Conservation (phyloP, 805 yeast species). For the Saccharomycopsis malanga region DNA sequence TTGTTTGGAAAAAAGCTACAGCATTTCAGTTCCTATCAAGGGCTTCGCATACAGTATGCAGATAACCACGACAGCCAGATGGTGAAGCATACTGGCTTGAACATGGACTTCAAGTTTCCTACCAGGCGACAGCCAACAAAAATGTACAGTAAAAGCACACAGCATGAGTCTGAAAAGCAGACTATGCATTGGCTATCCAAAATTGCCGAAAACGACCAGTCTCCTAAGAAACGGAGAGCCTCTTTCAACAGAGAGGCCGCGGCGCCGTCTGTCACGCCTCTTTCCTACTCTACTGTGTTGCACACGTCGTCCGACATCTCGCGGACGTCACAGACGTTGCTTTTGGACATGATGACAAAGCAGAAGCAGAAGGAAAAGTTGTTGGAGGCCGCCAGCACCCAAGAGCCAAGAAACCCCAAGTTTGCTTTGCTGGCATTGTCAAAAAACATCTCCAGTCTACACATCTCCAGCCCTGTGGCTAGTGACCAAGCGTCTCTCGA, state of each 20-base stretch:
- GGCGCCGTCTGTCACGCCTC: constrained; percentile 13
- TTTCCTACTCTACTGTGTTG: constrained; percentile 10
- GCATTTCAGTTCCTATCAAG: constrained; percentile 18
- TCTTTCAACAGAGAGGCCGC: neutral
- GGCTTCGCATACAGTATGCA: constrained; percentile 3
- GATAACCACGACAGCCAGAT: neutral
- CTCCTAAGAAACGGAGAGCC: neutral
- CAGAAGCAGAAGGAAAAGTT: constrained; percentile 9
- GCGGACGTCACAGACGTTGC: constrained; percentile 17
- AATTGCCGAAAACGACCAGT: neutral
- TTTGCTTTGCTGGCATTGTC: neutral
- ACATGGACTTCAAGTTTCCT: constrained; percentile 15
- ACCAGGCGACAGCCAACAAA: neutral
- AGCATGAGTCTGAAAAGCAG: constrained; percentile 7
- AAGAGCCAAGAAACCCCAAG: neutral
- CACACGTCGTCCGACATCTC: constrained; percentile 4
- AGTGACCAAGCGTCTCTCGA: neutral
- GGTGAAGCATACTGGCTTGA: constrained; percentile 2
- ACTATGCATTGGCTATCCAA: constrained; percentile 14
- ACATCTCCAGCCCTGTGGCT: neutral
- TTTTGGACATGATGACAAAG: constrained; percentile 18
- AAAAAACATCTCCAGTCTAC: constrained; percentile 2
- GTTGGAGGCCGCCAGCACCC: neutral
- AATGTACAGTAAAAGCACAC: neutral
- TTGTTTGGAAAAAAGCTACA: constrained; percentile 8